Conservation (phyloP, 1,284 basidiomycete species). For the Cystobasidium sp. region DNA sequence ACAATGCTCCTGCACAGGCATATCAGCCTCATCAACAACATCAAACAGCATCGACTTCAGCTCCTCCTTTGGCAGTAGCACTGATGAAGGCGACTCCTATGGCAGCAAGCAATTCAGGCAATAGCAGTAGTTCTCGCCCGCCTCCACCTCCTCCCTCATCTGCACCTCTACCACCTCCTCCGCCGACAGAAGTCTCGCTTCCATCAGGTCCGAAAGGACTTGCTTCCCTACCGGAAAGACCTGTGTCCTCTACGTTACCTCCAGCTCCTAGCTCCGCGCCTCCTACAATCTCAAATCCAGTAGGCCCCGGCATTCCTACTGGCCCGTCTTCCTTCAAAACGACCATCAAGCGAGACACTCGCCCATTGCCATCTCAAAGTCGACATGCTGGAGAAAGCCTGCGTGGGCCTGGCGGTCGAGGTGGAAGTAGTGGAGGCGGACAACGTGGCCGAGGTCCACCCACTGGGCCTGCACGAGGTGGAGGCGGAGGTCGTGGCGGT, state of each 20-base stretch:
- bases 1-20: not conserved
- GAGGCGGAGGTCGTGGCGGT: conserved; percentile 11
- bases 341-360: conserved; percentile 21
- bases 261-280: conserved; percentile 3
- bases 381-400: conserved; percentile 11
- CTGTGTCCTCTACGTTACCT: conserved; percentile 5
- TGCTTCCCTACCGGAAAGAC: conserved; percentile 27
- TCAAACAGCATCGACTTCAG: not conserved
- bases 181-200: conserved; percentile 10
- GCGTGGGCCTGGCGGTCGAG: not conserved
- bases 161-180: conserved; percentile 30
- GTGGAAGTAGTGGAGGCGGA: not conserved
- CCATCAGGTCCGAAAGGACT: conserved; percentile 30
- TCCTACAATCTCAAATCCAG: not conserved
- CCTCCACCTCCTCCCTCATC: conserved; percentile 24
- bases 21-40: conserved; percentile 6
- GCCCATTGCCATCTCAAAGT: conserved; percentile 28
- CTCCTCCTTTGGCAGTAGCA: conserved; percentile 23
- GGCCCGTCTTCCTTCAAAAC: not conserved
- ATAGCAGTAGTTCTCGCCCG: conserved; percentile 3
- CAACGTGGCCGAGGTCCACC: conserved; percentile 4
- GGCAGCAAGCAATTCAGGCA: not conserved
- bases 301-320: conserved; percentile 1
- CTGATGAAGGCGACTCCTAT: conserved; percentile 33
- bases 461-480: conserved; percentile 22